These are phyloP conservation scores for Rhododendron vialii DNA, from an alignment of 148 eudicot species.

Conservation along the genomic window DNA sequence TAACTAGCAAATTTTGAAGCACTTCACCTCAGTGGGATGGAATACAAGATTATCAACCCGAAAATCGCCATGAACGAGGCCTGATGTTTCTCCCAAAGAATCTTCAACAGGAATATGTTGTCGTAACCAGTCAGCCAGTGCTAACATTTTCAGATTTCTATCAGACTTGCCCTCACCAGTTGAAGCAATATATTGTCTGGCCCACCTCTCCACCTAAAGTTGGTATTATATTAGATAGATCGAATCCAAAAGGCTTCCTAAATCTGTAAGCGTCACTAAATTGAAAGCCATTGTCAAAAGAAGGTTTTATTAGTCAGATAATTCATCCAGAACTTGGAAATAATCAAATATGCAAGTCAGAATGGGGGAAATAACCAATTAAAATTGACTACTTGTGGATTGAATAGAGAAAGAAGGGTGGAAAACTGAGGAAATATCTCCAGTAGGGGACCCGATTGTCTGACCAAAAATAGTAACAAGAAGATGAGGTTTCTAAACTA, in stretches of 20 bases:
- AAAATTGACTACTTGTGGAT: not conserved
- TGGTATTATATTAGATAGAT: slow-evolving; percentile 9
- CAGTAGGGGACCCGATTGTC: not conserved
- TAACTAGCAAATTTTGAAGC: not conserved
- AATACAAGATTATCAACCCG: slow-evolving; percentile 95
- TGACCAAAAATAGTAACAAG: not conserved
- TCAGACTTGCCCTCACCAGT: slow-evolving; percentile 72
- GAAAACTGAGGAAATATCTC: not conserved
- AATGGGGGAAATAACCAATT: not conserved
- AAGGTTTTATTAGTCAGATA: not conserved
- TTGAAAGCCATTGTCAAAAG: not conserved
- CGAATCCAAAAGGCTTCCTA: not conserved
- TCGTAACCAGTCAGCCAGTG: slow-evolving; percentile 68
- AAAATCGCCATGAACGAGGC: slow-evolving; percentile 96
- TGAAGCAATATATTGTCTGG: slow-evolving; percentile 73
- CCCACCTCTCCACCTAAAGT: slow-evolving; percentile 89
- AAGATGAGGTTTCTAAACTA: not conserved
- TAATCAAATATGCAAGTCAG: not conserved
- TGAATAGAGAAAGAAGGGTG: no score
- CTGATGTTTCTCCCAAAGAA: slow-evolving; percentile 64
- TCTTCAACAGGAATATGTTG: slow-evolving; percentile 74
- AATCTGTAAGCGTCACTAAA: not conserved
- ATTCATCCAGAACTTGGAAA: not conserved
- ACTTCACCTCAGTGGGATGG: slow-evolving; percentile 80
- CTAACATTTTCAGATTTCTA: slow-evolving; percentile 80